Evolutionary conservation across 2,329 filamentous ascomycete species (phyloP).

Genomic region (Apiospora rasikravindrae): DNA sequence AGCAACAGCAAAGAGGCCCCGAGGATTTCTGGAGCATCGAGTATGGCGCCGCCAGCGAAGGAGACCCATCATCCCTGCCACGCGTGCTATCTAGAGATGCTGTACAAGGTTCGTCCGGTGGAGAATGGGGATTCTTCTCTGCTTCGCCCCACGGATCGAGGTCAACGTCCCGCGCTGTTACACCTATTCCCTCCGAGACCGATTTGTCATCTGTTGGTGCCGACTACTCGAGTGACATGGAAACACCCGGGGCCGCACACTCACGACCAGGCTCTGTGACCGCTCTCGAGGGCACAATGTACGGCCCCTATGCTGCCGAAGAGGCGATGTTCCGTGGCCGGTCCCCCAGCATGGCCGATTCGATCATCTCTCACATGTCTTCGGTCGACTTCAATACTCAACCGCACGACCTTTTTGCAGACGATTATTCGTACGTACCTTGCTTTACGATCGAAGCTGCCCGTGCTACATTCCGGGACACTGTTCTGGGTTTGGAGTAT

Average conservation of each 20-base stretch:
- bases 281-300: slow-evolving; percentile 80
- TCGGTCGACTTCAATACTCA: slow-evolving; percentile 64
- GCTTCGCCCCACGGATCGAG: slow-evolving; percentile 54
- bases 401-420: slow-evolving; percentile 71
- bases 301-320: slow-evolving; percentile 64
- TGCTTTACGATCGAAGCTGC: slow-evolving; percentile 88
- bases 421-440: slow-evolving; percentile 92
- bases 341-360: slow-evolving; percentile 82
- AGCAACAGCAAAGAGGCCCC: slow-evolving; percentile 48
- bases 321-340: slow-evolving; percentile 66
- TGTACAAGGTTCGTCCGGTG: background rate
- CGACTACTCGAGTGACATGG: slow-evolving; percentile 56
- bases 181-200: slow-evolving; percentile 41
- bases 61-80: slow-evolving; percentile 46
- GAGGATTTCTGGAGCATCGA: slow-evolving; percentile 85
- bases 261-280: slow-evolving; percentile 57
- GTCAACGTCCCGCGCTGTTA: slow-evolving; percentile 44
- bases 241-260: slow-evolving; percentile 57
- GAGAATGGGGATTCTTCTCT: slow-evolving; percentile 27
- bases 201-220: slow-evolving; percentile 38
- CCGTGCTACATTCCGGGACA: slow-evolving; percentile 86
- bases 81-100: slow-evolving; percentile 31
- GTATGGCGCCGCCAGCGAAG: slow-evolving; percentile 68
- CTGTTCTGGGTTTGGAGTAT: slow-evolving; percentile 91
- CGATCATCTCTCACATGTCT: slow-evolving; percentile 73